Base-by-base conservation (phyloP, 352 stramenopile genomes). In the Phytophthora lateralis region DNA sequence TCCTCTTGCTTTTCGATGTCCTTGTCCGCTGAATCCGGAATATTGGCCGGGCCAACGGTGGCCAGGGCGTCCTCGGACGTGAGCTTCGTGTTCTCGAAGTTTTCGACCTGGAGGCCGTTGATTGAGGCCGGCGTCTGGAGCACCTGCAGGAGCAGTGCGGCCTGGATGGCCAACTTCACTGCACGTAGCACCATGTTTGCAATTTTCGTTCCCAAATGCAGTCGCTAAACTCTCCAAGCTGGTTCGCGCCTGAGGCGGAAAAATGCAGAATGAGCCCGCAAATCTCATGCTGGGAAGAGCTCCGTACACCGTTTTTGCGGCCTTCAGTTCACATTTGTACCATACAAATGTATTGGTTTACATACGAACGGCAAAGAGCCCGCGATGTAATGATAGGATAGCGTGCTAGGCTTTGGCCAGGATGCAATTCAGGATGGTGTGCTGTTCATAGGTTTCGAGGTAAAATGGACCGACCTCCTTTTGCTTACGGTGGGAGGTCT, bases 221-320 rank as follows among this genome's bases (percentile, higher is more conserved):
- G 44, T 20, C 18, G 34, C 29, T 17, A 52, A 21, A 43, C 26
- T 54, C 61, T 42, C 6, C 1, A 15, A 34, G 46, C 50, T 68
- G 47, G 45, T 56, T 51, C 60, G 64, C 3, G 59, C 42, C 27
- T 7, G 15, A 64, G 47, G 20, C 48, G 53, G 64, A 54, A 49
- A 64, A 69, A 73, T 69, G 54, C 47, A 56, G 52, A 73, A 73
- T 73, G 57, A 18, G 12, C 3, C 24, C 24, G 63, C 58, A 64
- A 72, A 72, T 72, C 51, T 55, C 54, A 55, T 55, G 63, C 58
- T 68, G 52, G 27, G n/a, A 14, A 6, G 29, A 8, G 9, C 39
- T 26, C 39, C 3, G 7, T 24, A 24, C 39, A 45, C 20, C 15
- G 14, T 45, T 1, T 50, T 32, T n/a, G 1, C 6, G 30, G 20